These are phyloP conservation scores for Heteromeles arbutifolia DNA, from an alignment of 306 rosid species.

Conservation along the genomic window DNA sequence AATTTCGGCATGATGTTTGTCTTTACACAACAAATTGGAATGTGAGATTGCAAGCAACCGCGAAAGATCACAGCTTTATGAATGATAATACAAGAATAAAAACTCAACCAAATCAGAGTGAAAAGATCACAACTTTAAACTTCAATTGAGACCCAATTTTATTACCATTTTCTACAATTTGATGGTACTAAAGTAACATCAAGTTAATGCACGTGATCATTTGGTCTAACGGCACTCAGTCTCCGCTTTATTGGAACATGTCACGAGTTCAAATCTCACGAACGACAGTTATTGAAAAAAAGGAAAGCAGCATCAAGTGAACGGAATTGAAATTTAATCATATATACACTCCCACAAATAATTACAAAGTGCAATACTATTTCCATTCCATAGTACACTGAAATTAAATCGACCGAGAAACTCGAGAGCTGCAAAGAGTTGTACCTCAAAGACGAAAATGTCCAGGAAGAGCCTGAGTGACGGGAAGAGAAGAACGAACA, in stretches of 20 bases:
- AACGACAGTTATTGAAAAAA: not conserved
- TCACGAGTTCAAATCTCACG: not conserved
- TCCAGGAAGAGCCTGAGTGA: conserved; percentile 29
- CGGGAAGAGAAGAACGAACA: conserved; percentile 26
- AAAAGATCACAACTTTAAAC: not conserved
- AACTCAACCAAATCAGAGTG: not conserved
- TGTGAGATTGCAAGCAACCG: not conserved
- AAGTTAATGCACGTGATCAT: not conserved
- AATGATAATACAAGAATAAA: not conserved
- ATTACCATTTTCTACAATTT: not conserved
- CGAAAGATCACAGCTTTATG: not conserved
- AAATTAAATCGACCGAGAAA: not conserved
- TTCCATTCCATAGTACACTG: not conserved
- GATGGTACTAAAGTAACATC: not conserved
- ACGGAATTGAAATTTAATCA: not conserved
- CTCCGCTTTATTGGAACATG: not conserved
- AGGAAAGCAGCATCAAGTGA: not conserved
- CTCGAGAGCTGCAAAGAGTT: not conserved
- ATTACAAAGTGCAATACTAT: not conserved
- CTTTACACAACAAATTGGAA: not conserved
- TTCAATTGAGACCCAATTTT: not conserved
- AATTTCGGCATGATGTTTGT: not conserved
- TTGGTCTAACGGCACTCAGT: not conserved
- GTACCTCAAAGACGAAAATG: conserved; percentile 26
- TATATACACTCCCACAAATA: not conserved